Evolutionary conservation across 2,329 filamentous ascomycete species (phyloP), one percentile per base, ranked within the genome.

Genomic region (Pseudocercospora crystallina): DNA sequence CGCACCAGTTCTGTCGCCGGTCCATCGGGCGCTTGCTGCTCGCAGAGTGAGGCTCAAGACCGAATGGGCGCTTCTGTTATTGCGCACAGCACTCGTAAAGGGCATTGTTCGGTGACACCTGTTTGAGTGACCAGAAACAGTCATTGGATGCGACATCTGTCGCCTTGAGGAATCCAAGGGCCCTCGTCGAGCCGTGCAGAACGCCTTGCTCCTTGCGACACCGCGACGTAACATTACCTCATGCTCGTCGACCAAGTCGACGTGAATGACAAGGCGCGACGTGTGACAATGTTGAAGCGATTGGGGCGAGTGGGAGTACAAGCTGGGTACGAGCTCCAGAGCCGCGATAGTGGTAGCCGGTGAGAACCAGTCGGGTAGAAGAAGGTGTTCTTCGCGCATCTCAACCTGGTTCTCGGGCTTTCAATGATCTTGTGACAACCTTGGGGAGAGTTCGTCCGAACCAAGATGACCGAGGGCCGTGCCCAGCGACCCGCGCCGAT

Each of bases 401-500:
- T 26, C 20, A 26, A 26, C 55, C 57, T 58, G 57, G 57, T 56
- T 50, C 42, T 36, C 50, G 57, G 57, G 51, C 49, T 41, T 30
- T 54, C n/a, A 43, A 35, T 56, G 53, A 53, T 57, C 51, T 47
- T 41, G 45, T 54, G 51, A 51, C 51, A 54, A 51, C 42, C 49
- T 47, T 37, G 45, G 20, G 20, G 20, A 26, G 20, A 46, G 51
- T 50, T 54, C 46, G 34, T 49, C 53, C 53, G 57, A 56, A 56
- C 57, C 57, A 60, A 60, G 57, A 60, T 60, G 53, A 44, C 35
- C 39, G 37, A 48, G 26, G 33, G 32, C 15, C 44, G 48, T 51
- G 47, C 54, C 33, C 46, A 43, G 53, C 51, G 57, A 47, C 37
- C 54, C 54, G 50, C 29, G 38, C 45, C 12, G 41, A 48, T 55